Conservation (phyloP, 75 land plant genomes). For the Pseudotsuga menziesii region DNA sequence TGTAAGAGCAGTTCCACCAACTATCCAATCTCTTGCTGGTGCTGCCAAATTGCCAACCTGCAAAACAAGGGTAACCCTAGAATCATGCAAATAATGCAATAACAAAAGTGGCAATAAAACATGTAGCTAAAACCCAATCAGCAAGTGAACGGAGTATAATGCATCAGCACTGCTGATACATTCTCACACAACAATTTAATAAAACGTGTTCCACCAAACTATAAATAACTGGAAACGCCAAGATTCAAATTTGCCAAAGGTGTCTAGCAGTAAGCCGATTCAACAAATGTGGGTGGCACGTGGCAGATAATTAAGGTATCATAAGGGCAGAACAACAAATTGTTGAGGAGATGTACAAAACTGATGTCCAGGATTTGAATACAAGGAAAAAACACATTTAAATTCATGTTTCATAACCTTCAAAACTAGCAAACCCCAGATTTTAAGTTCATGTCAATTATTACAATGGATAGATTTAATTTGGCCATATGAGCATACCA, state of each 20-base stretch:
- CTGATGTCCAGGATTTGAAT: not conserved
- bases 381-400: not conserved
- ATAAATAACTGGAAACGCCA: not conserved
- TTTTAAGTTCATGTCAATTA: not conserved
- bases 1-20: constrained; percentile 93
- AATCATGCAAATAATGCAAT: not conserved
- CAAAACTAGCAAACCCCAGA: not conserved
- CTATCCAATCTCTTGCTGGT: constrained; percentile 84
- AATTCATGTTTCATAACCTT: not conserved
- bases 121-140: not conserved
- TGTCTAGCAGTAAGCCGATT: not conserved
- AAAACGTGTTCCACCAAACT: not conserved
- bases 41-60: constrained; percentile 87
- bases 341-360: not conserved
- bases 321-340: not conserved
- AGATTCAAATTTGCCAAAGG: not conserved
- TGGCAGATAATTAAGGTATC: not conserved
- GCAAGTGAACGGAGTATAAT: not conserved
- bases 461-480: too few species aligned
- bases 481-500: too few species aligned
- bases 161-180: not conserved
- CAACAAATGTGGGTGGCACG: not conserved
- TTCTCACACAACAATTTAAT: not conserved
- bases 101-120: not conserved
- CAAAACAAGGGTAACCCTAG: constrained; percentile 2